Evolutionary conservation across 164 flowering plant genomes (phyloP), one percentile per base, ranked within the genome.

Genomic region (Vitis rupestris): DNA sequence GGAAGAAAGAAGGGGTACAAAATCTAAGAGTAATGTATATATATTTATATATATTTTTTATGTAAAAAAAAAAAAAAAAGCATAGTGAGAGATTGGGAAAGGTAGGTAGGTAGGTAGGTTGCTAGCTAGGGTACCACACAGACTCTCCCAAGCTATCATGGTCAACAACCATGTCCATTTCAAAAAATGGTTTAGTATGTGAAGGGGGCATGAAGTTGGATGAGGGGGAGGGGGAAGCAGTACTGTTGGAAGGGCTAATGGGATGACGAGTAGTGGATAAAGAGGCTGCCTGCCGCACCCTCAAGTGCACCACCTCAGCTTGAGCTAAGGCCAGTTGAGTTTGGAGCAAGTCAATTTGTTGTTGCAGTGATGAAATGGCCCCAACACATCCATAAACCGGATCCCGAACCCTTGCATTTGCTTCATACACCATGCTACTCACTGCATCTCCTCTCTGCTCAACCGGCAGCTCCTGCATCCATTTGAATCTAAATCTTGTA

Each of bases 311-410:
- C 63, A 81, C 84, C 70, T 81, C 84, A 3, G 84, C 84, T 50
- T 78, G 84, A 14, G 84, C 82, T 60, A 78, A 37, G 0, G 84
- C 84, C 67, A 81, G 23, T 17, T 81, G 84, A 52, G 81, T 70
- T 29, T 81, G 84, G 2, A 81, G 79, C 13, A 31, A 14, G 19
- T 81, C 80, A 0, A 81, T 78, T n/a, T 81, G 84, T 37, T 81
- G 82, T 17, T 81, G 84, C 6, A 81, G 63, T 8, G 80, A 81
- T 4, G 84, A 81, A 8, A 81, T 81, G 9, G 84, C 84, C 47
- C 84, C 84, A 3, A 79, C 84, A 27, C 84, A 81, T 7, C 84
- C 84, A 31, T 81, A 81, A 9, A 81, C 84, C 0, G 84, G 84
- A 50, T 81, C 82, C 0, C 84, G 71, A 0, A 81, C 82, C 61